A percentile compares a stretch with the other conserved stretches of the same genome.
These are phyloP conservation scores for Microsporum ferrugineum DNA, from an alignment of 2,329 filamentous ascomycete species.

Conservation along the genomic window DNA sequence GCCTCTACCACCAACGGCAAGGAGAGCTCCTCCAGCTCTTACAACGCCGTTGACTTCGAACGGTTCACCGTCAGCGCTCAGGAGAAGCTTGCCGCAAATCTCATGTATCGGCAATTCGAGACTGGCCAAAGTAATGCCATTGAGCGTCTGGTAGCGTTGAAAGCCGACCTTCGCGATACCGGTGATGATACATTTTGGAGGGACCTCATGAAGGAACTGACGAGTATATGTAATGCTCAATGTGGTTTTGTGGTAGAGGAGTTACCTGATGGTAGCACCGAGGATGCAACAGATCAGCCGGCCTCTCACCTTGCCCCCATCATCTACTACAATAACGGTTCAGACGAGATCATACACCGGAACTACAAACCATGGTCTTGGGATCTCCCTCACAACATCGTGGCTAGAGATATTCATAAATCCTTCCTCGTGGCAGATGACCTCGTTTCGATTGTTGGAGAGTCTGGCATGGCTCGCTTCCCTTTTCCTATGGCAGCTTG, in stretches of 20 bases:
- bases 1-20: neutral
- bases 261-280: neutral
- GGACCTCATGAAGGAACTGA: slow-evolving; percentile 52
- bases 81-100: neutral
- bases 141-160: slow-evolving; percentile 50
- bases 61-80: slow-evolving; percentile 1
- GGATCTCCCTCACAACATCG: slow-evolving; percentile 54
- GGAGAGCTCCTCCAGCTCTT: neutral
- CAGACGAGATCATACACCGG: slow-evolving; percentile 37
- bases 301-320: slow-evolving; percentile 51
- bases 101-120: slow-evolving; percentile 24
- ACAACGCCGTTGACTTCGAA: neutral
- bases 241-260: slow-evolving; percentile 47
- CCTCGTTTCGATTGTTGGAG: slow-evolving; percentile 46
- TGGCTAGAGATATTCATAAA: slow-evolving; percentile 53
- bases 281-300: neutral
- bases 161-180: slow-evolving; percentile 42
- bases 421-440: slow-evolving; percentile 56
- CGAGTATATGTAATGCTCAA: slow-evolving; percentile 52
- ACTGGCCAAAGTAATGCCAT: slow-evolving; percentile 48
- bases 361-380: slow-evolving; percentile 56
- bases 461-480: slow-evolving; percentile 43
- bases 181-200: slow-evolving; percentile 53
- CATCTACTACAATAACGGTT: slow-evolving; percentile 54
- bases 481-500: slow-evolving; percentile 55